A percentile compares a stretch with the other conserved stretches of the same genome.
Conservation (phyloP, 257 asterid genomes). For the Ocimum tenuiflorum region DNA sequence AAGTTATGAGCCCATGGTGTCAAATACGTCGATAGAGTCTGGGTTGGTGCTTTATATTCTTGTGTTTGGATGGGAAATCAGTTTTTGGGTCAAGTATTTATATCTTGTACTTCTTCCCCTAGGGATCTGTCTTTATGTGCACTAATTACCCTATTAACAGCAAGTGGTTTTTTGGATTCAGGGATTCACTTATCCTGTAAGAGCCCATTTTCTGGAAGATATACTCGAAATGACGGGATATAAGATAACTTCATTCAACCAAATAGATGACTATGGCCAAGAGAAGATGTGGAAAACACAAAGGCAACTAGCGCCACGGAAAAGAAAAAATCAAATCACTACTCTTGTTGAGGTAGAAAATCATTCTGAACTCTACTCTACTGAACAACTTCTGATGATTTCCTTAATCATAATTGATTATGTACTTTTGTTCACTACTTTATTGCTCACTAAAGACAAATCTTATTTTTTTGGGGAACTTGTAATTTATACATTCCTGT, state of each 20-base stretch:
- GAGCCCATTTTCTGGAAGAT: conserved; percentile 84
- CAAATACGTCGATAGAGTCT: neutral
- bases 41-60: conserved; percentile 10
- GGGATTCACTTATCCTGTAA: conserved; percentile 97
- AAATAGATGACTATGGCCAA: conserved; percentile 93
- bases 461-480: too few relatives aligned
- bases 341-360: conserved; percentile 78
- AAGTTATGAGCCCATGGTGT: conserved; percentile 5
- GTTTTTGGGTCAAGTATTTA: neutral
- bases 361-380: neutral
- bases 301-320: conserved; percentile 75
- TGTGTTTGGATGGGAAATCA: conserved; percentile 1
- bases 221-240: conserved; percentile 85
- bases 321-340: conserved; percentile 82
- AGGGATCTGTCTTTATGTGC: conserved; percentile 5
- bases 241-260: conserved; percentile 88
- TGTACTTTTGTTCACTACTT: neutral
- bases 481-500: too few relatives aligned
- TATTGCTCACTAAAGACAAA: neutral
- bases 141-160: conserved; percentile 15
- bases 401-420: neutral
- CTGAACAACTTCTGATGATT: neutral
- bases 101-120: neutral
- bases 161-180: conserved; percentile 28
- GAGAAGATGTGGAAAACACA: conserved; percentile 98